Evolutionary conservation across 148 eudicot genomes (phyloP).

Genomic region (Salicornia ramosissima): DNA sequence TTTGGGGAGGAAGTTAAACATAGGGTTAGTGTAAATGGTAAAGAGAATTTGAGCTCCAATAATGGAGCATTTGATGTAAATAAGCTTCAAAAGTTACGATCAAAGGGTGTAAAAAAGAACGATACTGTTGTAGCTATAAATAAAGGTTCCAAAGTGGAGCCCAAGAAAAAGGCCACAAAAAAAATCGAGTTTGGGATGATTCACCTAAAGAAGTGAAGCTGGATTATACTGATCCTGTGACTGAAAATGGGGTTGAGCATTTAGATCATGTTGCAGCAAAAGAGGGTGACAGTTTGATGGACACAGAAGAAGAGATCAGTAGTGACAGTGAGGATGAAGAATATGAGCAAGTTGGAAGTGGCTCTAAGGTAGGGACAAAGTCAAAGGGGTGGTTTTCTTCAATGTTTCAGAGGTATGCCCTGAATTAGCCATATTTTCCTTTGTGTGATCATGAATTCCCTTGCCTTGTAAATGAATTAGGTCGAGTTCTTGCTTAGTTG

Average conservation of each 20-base stretch:
- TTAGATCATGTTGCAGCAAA: constrained; percentile 40
- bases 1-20: constrained; percentile 25
- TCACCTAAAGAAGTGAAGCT: constrained; percentile 56
- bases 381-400: constrained; percentile 94
- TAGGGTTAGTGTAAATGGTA: constrained; percentile 43
- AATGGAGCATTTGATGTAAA: constrained; percentile 85
- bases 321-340: constrained; percentile 84
- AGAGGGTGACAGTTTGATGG: constrained; percentile 95
- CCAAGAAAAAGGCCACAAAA: constrained; percentile 77
- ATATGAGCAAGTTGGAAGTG: constrained; percentile 45
- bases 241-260: constrained; percentile 56
- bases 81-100: constrained; percentile 72
- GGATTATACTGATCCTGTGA: constrained; percentile 77
- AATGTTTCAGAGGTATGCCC: constrained; percentile 77
- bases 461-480: not conserved
- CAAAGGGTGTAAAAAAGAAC: constrained; percentile 77
- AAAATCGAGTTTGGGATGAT: constrained; percentile 95
- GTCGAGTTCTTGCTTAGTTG: not conserved
- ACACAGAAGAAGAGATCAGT: constrained; percentile 78
- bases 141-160: constrained; percentile 60
- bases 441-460: not conserved
- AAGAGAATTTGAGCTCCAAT: constrained; percentile 53
- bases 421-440: not conserved
- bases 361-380: constrained; percentile 47
- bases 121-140: constrained; percentile 37